A percentile compares a stretch with the other conserved stretches of the same genome.
These are phyloP conservation scores for Casaregolazyma suthepensis DNA, from an alignment of 1,139 yeast species.

Conservation along the genomic window DNA sequence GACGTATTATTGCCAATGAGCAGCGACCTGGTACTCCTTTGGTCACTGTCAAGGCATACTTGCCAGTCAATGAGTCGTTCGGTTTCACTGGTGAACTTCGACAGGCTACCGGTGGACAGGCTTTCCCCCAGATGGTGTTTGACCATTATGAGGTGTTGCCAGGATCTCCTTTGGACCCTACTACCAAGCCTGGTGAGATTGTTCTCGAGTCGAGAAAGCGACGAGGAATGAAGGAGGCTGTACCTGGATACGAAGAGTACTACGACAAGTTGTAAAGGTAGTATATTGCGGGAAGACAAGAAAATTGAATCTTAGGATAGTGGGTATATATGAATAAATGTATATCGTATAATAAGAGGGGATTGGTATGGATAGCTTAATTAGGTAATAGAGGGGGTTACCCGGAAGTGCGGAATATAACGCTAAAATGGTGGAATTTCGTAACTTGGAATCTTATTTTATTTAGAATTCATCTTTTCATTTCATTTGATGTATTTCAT, in stretches of 20 bases:
- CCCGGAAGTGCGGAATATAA: not conserved
- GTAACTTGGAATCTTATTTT: too few species aligned
- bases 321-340: not conserved
- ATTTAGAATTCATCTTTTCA: too few species aligned
- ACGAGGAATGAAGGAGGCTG: slow-evolving; percentile 94
- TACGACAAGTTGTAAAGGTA: slow-evolving; percentile 86
- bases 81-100: slow-evolving; percentile 99
- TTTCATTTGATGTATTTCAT: too few species aligned
- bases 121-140: slow-evolving; percentile 99
- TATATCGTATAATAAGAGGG: not conserved
- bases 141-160: slow-evolving; percentile 93
- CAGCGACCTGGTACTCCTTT: slow-evolving; percentile 99
- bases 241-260: slow-evolving; percentile 99
- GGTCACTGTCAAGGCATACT: slow-evolving; percentile 98
- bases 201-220: slow-evolving; percentile 90
- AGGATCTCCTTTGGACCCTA: slow-evolving; percentile 91
- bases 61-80: slow-evolving; percentile 99
- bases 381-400: not conserved
- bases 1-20: slow-evolving; percentile 98
- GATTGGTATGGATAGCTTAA: not conserved
- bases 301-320: slow-evolving; percentile 1
- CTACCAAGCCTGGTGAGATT: slow-evolving; percentile 92
- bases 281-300: not conserved
- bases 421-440: too few species aligned
- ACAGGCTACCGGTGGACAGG: slow-evolving; percentile 99